Evolutionary conservation across 2,329 filamentous ascomycete genomes (phyloP).

Genomic region (Parascedosporium putredinis): DNA sequence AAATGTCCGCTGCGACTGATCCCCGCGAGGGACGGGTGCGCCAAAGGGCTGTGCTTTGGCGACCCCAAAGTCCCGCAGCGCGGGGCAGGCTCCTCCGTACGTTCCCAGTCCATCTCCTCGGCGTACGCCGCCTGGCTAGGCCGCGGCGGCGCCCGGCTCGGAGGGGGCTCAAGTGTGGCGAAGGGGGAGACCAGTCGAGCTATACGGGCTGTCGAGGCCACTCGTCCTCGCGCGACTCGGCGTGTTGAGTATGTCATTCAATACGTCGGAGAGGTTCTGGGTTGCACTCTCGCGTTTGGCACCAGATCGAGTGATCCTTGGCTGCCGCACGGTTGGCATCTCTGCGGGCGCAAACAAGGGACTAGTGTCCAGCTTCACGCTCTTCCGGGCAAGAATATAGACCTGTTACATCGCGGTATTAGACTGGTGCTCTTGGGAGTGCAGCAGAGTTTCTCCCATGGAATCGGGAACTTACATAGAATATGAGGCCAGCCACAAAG

Average conservation of each 20-base stretch:
- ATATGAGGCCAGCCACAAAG: constrained; percentile 40
- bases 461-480: constrained; percentile 43
- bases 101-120: constrained; percentile 60
- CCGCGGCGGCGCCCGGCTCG: background rate
- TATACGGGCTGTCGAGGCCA: background rate
- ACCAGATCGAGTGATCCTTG: constrained; percentile 7
- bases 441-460: no score
- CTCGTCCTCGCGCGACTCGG: constrained; percentile 10
- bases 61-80: constrained; percentile 24
- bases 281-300: constrained; percentile 18
- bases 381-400: constrained; percentile 30
- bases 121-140: constrained; percentile 4
- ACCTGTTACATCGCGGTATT: no score
- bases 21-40: constrained; percentile 19
- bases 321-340: constrained; percentile 6
- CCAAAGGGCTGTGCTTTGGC: constrained; percentile 29
- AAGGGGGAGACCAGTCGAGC: background rate
- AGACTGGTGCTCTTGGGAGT: no score
- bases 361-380: constrained; percentile 46
- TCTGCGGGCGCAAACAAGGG: constrained; percentile 34
- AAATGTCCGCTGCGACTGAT: constrained; percentile 39
- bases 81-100: constrained; percentile 38
- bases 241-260: constrained; percentile 32
- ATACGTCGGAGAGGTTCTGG: constrained; percentile 34
- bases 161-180: constrained; percentile 6